phyloP scores from a whole-genome alignment of 805 yeast species.

The Candida gorgasii region DNA sequence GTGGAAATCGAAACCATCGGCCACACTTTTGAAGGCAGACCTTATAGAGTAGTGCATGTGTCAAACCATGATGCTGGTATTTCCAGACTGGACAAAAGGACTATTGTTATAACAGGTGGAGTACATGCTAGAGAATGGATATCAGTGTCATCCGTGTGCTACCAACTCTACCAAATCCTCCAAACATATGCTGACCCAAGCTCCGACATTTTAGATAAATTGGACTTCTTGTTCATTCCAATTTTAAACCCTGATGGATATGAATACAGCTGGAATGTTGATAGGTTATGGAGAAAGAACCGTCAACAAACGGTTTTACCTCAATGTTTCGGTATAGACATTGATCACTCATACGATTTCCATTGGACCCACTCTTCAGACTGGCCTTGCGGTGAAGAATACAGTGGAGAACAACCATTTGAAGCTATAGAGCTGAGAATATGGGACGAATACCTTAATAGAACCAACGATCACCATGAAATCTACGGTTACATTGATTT shows the following conservation, averaged over 20 bases:
- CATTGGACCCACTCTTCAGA: conserved; percentile 66
- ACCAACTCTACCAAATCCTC: conserved; percentile 43
- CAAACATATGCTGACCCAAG: conserved; percentile 33
- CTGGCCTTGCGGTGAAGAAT: conserved; percentile 81
- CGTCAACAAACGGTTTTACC: conserved; percentile 68
- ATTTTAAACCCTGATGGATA: conserved; percentile 92
- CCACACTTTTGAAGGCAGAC: conserved; percentile 71
- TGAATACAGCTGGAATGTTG: conserved; percentile 74
- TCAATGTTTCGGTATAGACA: conserved; percentile 78
- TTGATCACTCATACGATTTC: conserved; percentile 79
- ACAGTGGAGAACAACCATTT: conserved; percentile 72
- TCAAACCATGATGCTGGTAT: conserved; percentile 45
- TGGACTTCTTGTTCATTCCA: conserved; percentile 79
- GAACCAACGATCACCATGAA: conserved; percentile 53
- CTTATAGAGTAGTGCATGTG: conserved; percentile 65
- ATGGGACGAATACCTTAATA: conserved; percentile 42
- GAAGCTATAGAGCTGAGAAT: conserved; percentile 46
- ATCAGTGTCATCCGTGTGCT: conserved; percentile 68
- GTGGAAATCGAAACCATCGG: conserved; percentile 72
- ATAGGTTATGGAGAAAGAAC: conserved; percentile 87
- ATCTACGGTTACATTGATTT: conserved; percentile 78
- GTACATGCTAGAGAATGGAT: conserved; percentile 93
- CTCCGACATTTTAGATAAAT: conserved; percentile 47
- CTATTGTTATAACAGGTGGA: conserved; percentile 80
- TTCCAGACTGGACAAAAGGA: conserved; percentile 45